Evolutionary conservation across 1,139 yeast genomes (phyloP).

Genomic region (Blastobotrys persicus): DNA sequence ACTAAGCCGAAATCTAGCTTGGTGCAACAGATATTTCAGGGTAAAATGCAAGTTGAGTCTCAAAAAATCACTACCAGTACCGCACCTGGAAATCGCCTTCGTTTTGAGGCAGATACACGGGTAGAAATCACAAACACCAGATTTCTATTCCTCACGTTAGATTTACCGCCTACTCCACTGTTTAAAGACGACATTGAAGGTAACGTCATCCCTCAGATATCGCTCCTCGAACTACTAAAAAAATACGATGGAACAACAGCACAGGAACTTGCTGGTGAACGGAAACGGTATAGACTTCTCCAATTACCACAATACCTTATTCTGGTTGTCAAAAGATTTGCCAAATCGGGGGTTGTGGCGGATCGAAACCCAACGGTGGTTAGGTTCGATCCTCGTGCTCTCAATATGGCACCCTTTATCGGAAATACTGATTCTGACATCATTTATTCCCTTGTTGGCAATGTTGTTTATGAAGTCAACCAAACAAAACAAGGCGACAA

Average conservation of each 20-base stretch:
- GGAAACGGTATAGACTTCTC: conserved; percentile 43
- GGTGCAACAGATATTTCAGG: conserved; percentile 47
- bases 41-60: conserved; percentile 41
- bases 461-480: conserved; percentile 48
- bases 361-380: conserved; percentile 64
- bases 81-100: neutral
- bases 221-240: conserved; percentile 45
- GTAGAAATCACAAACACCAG: conserved; percentile 33
- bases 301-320: conserved; percentile 55
- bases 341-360: conserved; percentile 26
- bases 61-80: conserved; percentile 16
- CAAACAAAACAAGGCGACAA: conserved; percentile 18
- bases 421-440: conserved; percentile 20
- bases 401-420: conserved; percentile 44
- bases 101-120: neutral
- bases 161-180: conserved; percentile 57
- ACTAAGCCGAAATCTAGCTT: conserved; percentile 30
- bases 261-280: conserved; percentile 37
- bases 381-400: conserved; percentile 49
- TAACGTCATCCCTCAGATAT: conserved; percentile 52
- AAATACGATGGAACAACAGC: conserved; percentile 46
- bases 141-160: conserved; percentile 60
- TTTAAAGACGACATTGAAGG: conserved; percentile 45
- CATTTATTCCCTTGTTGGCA: conserved; percentile 50
- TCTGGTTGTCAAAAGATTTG: conserved; percentile 56